These are phyloP conservation scores for Lolium multiflorum DNA, from an alignment of 176 grass and related monocot species.

Conservation along the genomic window DNA sequence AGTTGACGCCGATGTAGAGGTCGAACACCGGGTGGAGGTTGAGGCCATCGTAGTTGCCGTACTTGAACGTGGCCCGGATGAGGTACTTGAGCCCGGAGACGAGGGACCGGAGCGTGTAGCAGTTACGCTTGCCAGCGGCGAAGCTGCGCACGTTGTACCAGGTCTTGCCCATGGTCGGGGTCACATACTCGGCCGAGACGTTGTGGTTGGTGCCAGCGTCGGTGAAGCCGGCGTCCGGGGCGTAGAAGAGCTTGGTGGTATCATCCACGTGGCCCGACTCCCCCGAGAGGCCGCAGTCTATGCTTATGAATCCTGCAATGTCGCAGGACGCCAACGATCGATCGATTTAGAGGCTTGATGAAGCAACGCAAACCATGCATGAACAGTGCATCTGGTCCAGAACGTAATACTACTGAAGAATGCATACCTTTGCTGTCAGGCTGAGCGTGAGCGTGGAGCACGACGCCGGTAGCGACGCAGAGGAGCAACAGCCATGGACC, in stretches of 20 bases:
- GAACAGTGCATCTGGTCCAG: no score
- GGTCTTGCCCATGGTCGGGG: neutral
- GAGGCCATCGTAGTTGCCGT: conserved; percentile 65
- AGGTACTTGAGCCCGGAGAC: conserved; percentile 48
- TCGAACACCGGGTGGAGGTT: conserved; percentile 3
- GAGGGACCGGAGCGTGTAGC: conserved; percentile 56
- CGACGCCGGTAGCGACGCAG: neutral
- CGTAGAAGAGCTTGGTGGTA: conserved; percentile 20
- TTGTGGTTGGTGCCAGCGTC: conserved; percentile 45
- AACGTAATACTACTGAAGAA: no score
- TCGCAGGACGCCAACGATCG: no score
- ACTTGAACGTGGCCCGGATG: conserved; percentile 50
- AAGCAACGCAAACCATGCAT: no score
- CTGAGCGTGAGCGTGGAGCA: neutral
- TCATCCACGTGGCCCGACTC: conserved; percentile 37
- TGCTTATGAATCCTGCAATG: conserved; percentile 54
- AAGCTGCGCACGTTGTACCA: conserved; percentile 57
- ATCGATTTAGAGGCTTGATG: no score
- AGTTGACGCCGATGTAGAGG: conserved; percentile 12
- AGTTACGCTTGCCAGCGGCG: conserved; percentile 39
- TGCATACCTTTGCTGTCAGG: no score
- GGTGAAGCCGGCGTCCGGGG: conserved; percentile 49
- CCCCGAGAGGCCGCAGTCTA: conserved; percentile 49
- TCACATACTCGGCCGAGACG: conserved; percentile 38
- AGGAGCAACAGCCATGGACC: no score